phyloP scores from a whole-genome alignment of 1,139 yeast genomes.

The Lodderomyces jiufengensis region DNA sequence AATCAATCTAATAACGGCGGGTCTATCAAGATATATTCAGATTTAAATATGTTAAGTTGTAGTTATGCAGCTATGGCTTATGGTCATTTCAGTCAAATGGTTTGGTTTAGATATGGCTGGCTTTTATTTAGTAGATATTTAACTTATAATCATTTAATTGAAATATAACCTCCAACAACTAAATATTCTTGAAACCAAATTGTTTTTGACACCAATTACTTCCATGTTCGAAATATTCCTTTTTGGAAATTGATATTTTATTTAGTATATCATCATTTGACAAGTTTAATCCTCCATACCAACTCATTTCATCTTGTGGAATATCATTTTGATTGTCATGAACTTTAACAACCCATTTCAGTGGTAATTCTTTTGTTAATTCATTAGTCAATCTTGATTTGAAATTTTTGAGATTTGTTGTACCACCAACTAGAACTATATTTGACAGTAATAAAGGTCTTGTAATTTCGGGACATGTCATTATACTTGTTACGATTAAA shows the following conservation, averaged over 20 bases:
- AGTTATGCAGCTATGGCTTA: slow-evolving; percentile 73
- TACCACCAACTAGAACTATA: slow-evolving; percentile 81
- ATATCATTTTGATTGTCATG: slow-evolving; percentile 18
- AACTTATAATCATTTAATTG: slow-evolving; percentile 65
- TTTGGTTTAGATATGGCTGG: slow-evolving; percentile 95
- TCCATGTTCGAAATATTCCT: slow-evolving; percentile 86
- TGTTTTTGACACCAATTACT: slow-evolving; percentile 73
- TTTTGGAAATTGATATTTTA: slow-evolving; percentile 60
- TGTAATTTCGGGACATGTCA: slow-evolving; percentile 68
- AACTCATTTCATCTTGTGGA: slow-evolving; percentile 27
- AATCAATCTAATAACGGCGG: slow-evolving; percentile 17
- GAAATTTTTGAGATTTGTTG: slow-evolving; percentile 67
- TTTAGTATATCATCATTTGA: slow-evolving; percentile 50
- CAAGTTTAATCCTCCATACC: slow-evolving; percentile 49
- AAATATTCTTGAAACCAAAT: slow-evolving; percentile 57
- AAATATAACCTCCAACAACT: slow-evolving; percentile 13
- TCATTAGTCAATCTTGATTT: slow-evolving; percentile 56
- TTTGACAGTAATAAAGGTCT: slow-evolving; percentile 79
- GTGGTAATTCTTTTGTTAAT: slow-evolving; percentile 63
- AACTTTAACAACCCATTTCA: slow-evolving; percentile 60
- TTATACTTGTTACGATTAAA: slow-evolving; percentile 66
- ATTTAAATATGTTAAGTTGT: slow-evolving; percentile 55
- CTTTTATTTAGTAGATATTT: slow-evolving; percentile 69
- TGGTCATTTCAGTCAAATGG: slow-evolving; percentile 89
- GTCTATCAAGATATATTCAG: slow-evolving; percentile 44